A percentile compares a stretch with the other conserved stretches of the same genome.
Conservation (phyloP, 1,139 yeast genomes). For the Zygotorulaspora mrakii region DNA sequence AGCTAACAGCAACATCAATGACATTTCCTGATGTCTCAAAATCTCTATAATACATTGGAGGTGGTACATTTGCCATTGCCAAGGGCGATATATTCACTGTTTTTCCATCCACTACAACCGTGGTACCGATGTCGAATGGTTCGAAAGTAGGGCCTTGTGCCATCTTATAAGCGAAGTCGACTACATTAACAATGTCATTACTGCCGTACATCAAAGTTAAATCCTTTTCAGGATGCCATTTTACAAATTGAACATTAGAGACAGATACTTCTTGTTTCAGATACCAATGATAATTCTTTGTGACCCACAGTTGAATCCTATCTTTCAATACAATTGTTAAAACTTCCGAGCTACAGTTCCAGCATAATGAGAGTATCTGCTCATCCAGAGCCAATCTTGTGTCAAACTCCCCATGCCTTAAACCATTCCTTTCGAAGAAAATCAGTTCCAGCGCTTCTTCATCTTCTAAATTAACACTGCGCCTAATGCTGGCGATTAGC, state of each 20-base stretch:
- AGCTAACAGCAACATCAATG: conserved; percentile 60
- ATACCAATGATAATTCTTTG: conserved; percentile 94
- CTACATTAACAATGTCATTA: conserved; percentile 49
- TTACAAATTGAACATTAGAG: conserved; percentile 46
- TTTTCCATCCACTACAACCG: conserved; percentile 75
- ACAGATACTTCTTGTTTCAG: conserved; percentile 69
- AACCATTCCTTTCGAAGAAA: conserved; percentile 90
- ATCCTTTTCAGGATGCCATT: conserved; percentile 91
- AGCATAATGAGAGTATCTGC: conserved; percentile 51
- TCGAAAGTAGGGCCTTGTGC: conserved; percentile 64
- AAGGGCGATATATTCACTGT: conserved; percentile 78
- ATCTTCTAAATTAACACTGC: conserved; percentile 39
- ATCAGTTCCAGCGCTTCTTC: conserved; percentile 48
- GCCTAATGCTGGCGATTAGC: conserved; percentile 76
- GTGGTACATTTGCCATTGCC: conserved; percentile 85
- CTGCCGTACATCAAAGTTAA: conserved; percentile 67
- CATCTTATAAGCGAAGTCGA: conserved; percentile 64
- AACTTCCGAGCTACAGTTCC: conserved; percentile 84
- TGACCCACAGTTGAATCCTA: conserved; percentile 79
- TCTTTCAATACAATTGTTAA: conserved; percentile 62
- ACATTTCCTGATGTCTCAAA: conserved; percentile 53
- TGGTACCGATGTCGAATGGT: conserved; percentile 74
- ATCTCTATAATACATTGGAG: conserved; percentile 80
- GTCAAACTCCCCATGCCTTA: conserved; percentile 83
- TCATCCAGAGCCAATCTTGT: conserved; percentile 57